Base-by-base conservation (phyloP, 495 filamentous ascomycete genomes). In the Filosporella fistucella region DNA sequence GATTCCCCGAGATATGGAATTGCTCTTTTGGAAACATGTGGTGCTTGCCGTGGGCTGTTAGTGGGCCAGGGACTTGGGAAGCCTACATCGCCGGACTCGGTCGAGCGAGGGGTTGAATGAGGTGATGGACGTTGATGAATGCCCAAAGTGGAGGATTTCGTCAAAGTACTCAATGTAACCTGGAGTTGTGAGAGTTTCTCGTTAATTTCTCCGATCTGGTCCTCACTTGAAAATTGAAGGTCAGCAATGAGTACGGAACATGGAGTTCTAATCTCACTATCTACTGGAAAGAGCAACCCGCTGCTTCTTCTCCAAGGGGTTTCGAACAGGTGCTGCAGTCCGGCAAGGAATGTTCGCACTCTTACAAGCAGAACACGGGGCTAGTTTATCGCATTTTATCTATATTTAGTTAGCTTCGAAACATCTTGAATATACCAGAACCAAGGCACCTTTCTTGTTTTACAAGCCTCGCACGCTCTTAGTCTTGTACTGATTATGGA, bases 1-100 rank as follows among this genome's bases (percentile, higher is more conserved):
- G 47, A 50, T 32, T 50, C 47, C 11, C 47, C 47, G 23, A 39
- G 47, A 28, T 43, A 42, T 22, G 22, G 38, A 44, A 34, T 12
- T 30, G 17, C 36, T 38, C 17, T 22, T 11, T 11, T 25, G 16
- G 32, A 14, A 23, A 4, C 13, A 16, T 11, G n/a, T n/a, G n/a
- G n/a, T n/a, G n/a, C n/a, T n/a, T 33, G 43, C 32, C 13, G 1
- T 14, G 11, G 14, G 10, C 25, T n/a, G n/a, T n/a, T n/a, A n/a
- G n/a, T n/a, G n/a, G n/a, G n/a, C n/a, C n/a, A n/a, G n/a, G n/a
- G n/a, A n/a, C n/a, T n/a, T n/a, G n/a, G n/a, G n/a, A n/a, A n/a
- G n/a, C n/a, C n/a, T n/a, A n/a, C n/a, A n/a, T n/a, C n/a, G n/a
- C n/a, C n/a, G n/a, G n/a, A n/a, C n/a, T n/a, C n/a, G n/a, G n/a